Evolutionary conservation across 2,329 filamentous ascomycete genomes (phyloP).

Genomic region (Cladosporium sp.): DNA sequence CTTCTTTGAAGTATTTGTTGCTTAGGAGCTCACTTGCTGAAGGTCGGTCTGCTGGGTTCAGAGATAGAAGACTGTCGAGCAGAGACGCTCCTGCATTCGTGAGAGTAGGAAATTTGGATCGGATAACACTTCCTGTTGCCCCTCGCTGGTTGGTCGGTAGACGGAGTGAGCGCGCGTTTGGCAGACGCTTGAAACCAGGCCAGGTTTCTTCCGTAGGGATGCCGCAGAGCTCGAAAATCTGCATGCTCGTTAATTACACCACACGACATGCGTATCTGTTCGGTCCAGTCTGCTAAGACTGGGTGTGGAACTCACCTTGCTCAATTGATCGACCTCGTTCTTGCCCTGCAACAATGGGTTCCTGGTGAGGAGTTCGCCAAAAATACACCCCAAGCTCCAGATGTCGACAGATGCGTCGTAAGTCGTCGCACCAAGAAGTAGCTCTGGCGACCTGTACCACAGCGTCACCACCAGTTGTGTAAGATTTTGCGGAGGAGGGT

Average conservation of each 20-base stretch:
- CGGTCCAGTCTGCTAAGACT: constrained; percentile 26
- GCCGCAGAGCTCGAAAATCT: constrained; percentile 85
- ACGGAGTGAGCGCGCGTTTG: constrained; percentile 76
- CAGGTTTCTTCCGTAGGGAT: constrained; percentile 77
- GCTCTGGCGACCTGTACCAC: constrained; percentile 92
- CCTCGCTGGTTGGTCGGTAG: constrained; percentile 49
- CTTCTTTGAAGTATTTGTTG: constrained; percentile 82
- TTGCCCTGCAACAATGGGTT: constrained; percentile 80
- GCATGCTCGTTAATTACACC: constrained; percentile 22
- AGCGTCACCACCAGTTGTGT: constrained; percentile 93
- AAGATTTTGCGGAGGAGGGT: constrained; percentile 68
- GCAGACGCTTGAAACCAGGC: constrained; percentile 81
- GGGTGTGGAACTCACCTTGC: constrained; percentile 47
- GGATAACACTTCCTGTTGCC: constrained; percentile 51
- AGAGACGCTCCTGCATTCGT: constrained; percentile 70
- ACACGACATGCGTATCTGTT: constrained; percentile 17
- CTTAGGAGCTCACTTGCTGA: constrained; percentile 68
- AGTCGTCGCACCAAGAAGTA: constrained; percentile 72
- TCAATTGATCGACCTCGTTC: constrained; percentile 88
- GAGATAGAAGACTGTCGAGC: constrained; percentile 63
- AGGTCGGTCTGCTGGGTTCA: constrained; percentile 71
- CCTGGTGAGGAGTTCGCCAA: constrained; percentile 81
- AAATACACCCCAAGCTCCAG: constrained; percentile 96
- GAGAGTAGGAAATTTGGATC: constrained; percentile 75
- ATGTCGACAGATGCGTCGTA: constrained; percentile 82